Evolutionary conservation across 345 rosid species (phyloP), one percentile per base, ranked within the genome.

Genomic region (Trapa incisa): DNA sequence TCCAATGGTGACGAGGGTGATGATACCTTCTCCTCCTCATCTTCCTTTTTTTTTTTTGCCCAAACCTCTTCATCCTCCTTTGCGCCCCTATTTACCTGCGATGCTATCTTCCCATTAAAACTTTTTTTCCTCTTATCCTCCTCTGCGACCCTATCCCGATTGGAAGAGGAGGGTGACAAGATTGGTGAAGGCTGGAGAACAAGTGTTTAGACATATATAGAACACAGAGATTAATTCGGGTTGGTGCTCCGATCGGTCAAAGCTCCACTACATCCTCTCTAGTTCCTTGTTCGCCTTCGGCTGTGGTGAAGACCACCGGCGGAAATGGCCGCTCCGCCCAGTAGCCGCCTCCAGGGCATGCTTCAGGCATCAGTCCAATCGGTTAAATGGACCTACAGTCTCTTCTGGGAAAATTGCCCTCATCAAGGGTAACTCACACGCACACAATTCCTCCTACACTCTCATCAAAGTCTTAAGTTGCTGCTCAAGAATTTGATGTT

Each of bases 401-500:
- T 95, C 75, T 87, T 89, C 68, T 95, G 99, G 99, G 90, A 91
- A 79, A 32, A 84, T 52, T 91, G 93, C 79, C 97, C 99, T 0
- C 97, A 85, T 65, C 92, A 89, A 87, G 86, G 97, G 99, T 94
- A 81, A 62, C 1, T 45, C 48, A 41, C 6, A 1, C 36, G 0
- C 7, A 11, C 11, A 33, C 37, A 12, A 50, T 1, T 50, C 22
- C 7, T 22, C 14, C 17, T 16, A 16, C 54, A 45, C 6, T 50
- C 56, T 50, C 56, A 50, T 50, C 22, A 14, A 50, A 17, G 6
- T 17, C 5, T 45, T 5, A 22, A 22, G 29, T 22, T 17, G 22
- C 22, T 50, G 29, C 22, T 50, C 56, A 5, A 50, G 14, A 50
- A 14, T 22, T 22, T 22, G 29, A 22, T 5, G 56, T 50, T 50